phyloP scores from a whole-genome alignment of 2,329 filamentous ascomycete genomes.

The Meredithiella fracta region DNA sequence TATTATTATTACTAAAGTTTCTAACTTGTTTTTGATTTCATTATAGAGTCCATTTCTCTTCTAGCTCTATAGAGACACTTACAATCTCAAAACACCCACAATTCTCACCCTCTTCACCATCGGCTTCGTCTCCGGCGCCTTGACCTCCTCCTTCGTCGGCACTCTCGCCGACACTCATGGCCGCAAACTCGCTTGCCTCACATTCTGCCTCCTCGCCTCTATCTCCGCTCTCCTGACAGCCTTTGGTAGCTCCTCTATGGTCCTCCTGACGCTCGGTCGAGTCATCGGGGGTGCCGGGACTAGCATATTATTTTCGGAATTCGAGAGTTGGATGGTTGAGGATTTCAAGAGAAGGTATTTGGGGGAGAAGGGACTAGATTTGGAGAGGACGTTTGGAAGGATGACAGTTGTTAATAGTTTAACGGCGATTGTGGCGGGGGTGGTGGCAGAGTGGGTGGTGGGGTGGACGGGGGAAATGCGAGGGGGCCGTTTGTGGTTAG shows the following conservation, averaged over 20 bases:
- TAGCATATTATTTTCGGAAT: constrained; percentile 40
- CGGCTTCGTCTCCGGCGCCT: constrained; percentile 29
- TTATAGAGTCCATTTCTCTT: constrained; percentile 23
- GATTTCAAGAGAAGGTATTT: constrained; percentile 32
- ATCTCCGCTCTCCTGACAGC: constrained; percentile 31
- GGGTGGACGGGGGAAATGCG: constrained; percentile 28
- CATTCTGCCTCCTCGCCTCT: constrained; percentile 37
- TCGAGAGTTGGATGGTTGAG: constrained; percentile 46
- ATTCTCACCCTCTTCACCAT: constrained; percentile 27
- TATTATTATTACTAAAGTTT: no score
- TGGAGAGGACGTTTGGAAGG: constrained; percentile 36
- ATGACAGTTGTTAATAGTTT: constrained; percentile 36
- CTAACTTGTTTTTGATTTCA: no score
- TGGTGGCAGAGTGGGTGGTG: constrained; percentile 36
- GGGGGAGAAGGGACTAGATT: constrained; percentile 24
- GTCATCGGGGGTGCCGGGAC: constrained; percentile 38
- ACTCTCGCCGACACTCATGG: constrained; percentile 33
- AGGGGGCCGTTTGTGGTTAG: constrained; percentile 31
- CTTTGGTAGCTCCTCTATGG: constrained; percentile 16
- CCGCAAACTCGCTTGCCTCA: constrained; percentile 34
- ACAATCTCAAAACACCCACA: constrained; percentile 17
- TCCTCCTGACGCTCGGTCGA: constrained; percentile 34
- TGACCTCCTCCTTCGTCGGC: constrained; percentile 31
- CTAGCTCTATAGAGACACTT: constrained; percentile 23
- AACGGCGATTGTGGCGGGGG: constrained; percentile 18